Conservation (phyloP, 139 green algal genomes). For the Closterium sp. region DNA sequence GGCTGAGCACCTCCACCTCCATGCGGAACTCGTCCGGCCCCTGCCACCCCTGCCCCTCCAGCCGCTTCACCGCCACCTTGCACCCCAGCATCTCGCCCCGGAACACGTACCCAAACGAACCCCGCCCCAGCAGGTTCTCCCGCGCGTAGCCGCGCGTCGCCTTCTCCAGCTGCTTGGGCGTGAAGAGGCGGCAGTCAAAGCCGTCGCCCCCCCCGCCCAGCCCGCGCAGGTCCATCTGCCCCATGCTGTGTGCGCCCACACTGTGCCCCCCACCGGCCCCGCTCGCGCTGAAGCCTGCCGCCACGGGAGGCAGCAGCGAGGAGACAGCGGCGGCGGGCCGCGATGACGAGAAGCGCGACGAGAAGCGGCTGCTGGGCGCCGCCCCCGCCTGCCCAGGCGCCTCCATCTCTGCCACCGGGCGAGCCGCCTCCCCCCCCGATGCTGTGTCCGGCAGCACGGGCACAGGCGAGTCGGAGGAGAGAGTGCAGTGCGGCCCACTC, state of each 20-base stretch:
- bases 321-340: not conserved
- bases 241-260: not conserved
- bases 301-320: not conserved
- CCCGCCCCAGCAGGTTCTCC: not conserved
- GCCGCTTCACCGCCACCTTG: constrained; percentile 1
- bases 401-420: not conserved
- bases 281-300: not conserved
- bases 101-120: constrained; percentile 3
- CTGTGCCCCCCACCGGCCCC: not conserved
- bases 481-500: not conserved
- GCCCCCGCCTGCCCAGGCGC: not conserved
- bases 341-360: not conserved
- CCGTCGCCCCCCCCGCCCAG: not conserved
- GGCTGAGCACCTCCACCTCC: constrained; percentile 1
- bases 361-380: not conserved
- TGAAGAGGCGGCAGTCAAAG: no score
- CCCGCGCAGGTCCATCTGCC: not conserved
- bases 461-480: not conserved
- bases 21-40: constrained; percentile 2
- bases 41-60: constrained; percentile 1
- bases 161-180: no score
- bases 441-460: not conserved
- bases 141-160: no score
- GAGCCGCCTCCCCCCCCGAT: not conserved
- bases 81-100: constrained; percentile 1